phyloP scores from a whole-genome alignment of 2,329 filamentous ascomycete species.

The Davidsoniella neocaledoniae region DNA sequence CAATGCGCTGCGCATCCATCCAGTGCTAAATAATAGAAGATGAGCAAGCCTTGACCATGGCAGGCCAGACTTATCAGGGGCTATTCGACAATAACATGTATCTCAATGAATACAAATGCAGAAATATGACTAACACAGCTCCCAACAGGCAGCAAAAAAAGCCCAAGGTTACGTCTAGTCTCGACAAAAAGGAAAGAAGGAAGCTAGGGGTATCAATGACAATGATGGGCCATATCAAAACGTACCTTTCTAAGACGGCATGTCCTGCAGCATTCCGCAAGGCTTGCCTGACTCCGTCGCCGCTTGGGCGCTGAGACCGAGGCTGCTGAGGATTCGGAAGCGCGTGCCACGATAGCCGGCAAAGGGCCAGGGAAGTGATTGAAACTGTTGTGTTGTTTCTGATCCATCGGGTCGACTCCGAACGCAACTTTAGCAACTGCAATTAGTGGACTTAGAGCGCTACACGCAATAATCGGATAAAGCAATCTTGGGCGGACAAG shows the following conservation, averaged over 20 bases:
- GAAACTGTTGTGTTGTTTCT: slow-evolving; percentile 4
- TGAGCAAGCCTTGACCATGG: too few species aligned
- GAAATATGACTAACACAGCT: background rate
- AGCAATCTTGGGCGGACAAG: too few species aligned
- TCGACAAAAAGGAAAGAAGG: background rate
- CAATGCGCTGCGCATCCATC: too few species aligned
- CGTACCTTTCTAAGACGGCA: slow-evolving; percentile 24
- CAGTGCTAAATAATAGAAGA: too few species aligned
- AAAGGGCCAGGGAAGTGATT: slow-evolving; percentile 6
- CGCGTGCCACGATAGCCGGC: background rate
- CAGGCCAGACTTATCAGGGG: too few species aligned
- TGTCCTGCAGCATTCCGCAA: slow-evolving; percentile 22
- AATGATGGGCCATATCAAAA: background rate
- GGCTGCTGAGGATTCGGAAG: slow-evolving; percentile 13
- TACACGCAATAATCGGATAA: too few species aligned
- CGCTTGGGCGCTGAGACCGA: slow-evolving; percentile 16
- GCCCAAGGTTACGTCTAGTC: background rate
- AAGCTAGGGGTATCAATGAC: background rate
- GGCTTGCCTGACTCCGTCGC: slow-evolving; percentile 17
- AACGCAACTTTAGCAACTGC: background rate
- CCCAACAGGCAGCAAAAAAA: background rate
- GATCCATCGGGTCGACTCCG: background rate
- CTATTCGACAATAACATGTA: background rate
- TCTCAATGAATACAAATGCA: background rate
- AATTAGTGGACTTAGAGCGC: too few species aligned